Evolutionary conservation across 2,329 filamentous ascomycete species (phyloP).

Genomic region (Incumbomyces delicatus): DNA sequence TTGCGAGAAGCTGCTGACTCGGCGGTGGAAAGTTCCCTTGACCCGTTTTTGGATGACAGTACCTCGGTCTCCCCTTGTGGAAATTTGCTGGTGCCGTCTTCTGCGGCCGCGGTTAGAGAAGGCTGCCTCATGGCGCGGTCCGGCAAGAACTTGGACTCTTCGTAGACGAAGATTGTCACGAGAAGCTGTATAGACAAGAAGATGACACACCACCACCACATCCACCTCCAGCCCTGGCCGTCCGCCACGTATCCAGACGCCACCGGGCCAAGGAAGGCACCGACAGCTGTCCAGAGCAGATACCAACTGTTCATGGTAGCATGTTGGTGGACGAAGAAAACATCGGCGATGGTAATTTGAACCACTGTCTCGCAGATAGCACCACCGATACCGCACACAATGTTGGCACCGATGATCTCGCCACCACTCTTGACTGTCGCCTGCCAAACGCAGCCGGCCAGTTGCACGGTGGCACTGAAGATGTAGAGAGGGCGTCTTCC

Average conservation of each 20-base stretch:
- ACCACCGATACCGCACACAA: slow-evolving; percentile 33
- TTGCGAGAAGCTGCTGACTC: too few species aligned
- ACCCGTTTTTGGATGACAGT: not conserved
- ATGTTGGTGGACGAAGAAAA: slow-evolving; percentile 43
- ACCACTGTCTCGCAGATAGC: slow-evolving; percentile 33
- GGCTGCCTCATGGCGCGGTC: not conserved
- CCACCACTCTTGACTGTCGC: slow-evolving; percentile 30
- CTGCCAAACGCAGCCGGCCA: slow-evolving; percentile 29
- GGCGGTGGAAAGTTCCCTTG: too few species aligned
- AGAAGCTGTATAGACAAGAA: slow-evolving; percentile 24
- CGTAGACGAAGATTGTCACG: slow-evolving; percentile 27
- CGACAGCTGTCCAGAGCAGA: slow-evolving; percentile 31
- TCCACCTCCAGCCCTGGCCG: slow-evolving; percentile 28
- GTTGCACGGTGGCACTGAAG: slow-evolving; percentile 27
- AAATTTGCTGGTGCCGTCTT: too few species aligned
- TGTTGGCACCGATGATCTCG: slow-evolving; percentile 33
- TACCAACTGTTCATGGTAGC: slow-evolving; percentile 42
- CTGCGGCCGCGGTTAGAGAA: too few species aligned
- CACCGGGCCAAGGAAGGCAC: slow-evolving; percentile 28
- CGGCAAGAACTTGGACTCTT: slow-evolving; percentile 28
- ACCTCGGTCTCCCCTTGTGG: too few species aligned
- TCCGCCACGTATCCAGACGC: slow-evolving; percentile 25
- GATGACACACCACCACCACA: slow-evolving; percentile 27
- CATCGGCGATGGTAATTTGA: slow-evolving; percentile 37
- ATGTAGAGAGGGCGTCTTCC: slow-evolving; percentile 35